phyloP scores from a whole-genome alignment of 1,284 basidiomycete species.

The Inonotus obliquus region DNA sequence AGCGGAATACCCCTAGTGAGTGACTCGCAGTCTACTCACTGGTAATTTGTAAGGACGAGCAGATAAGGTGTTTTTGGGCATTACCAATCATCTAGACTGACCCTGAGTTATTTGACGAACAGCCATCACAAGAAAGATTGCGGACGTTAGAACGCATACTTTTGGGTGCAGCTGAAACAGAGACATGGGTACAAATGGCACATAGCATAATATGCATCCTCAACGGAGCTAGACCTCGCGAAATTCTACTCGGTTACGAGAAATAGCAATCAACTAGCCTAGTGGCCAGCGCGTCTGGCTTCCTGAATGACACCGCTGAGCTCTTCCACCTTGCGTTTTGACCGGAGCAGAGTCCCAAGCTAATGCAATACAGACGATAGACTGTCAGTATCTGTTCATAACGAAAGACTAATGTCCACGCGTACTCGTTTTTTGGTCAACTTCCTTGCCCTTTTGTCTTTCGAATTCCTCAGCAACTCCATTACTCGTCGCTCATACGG shows the following conservation, averaged over 20 bases:
- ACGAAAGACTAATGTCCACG: background rate
- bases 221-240: background rate
- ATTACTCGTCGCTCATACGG: slow-evolving; percentile 98
- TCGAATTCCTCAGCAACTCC: slow-evolving; percentile 99
- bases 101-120: too few species aligned
- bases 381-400: background rate
- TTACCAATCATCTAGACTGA: too few species aligned
- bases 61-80: too few species aligned
- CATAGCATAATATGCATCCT: background rate
- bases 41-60: too few species aligned
- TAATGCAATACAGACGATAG: slow-evolving; percentile 31
- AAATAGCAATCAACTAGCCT: slow-evolving; percentile 21
- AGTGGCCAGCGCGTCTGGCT: slow-evolving; percentile 75
- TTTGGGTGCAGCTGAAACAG: background rate
- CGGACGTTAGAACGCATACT: background rate
- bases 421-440: slow-evolving; percentile 96
- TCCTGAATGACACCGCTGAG: slow-evolving; percentile 88
- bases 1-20: too few species aligned
- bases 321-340: slow-evolving; percentile 97
- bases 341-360: slow-evolving; percentile 94
- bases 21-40: too few species aligned
- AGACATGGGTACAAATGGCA: slow-evolving; percentile 4
- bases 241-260: background rate
- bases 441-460: slow-evolving; percentile 99
- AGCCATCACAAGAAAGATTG: too few species aligned